Conservation (phyloP, 2,329 filamentous ascomycete genomes). For the Monilinia fructicola region DNA sequence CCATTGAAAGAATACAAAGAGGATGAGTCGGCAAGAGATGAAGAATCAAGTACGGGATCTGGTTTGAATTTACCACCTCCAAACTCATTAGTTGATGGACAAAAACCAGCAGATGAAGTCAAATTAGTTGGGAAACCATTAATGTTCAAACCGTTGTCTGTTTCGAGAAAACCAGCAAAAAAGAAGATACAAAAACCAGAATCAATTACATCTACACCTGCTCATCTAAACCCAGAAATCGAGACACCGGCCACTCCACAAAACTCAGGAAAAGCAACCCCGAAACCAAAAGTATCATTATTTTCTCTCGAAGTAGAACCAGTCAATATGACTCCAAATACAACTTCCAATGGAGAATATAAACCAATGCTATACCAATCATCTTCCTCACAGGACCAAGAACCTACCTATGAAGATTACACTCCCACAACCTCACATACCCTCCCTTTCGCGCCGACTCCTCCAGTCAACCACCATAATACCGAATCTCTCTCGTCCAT, state of each 20-base stretch:
- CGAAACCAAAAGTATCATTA: conserved; percentile 66
- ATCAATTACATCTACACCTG: conserved; percentile 28
- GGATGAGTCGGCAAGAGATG: conserved; percentile 30
- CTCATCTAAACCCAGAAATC: conserved; percentile 33
- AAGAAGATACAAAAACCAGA: conserved; percentile 50
- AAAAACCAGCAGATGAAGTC: conserved; percentile 60
- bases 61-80: conserved; percentile 46
- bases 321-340: conserved; percentile 16
- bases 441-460: conserved; percentile 32
- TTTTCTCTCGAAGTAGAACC: conserved; percentile 61
- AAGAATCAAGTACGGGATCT: conserved; percentile 32
- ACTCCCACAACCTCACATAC: conserved; percentile 35
- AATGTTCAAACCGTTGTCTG: conserved; percentile 87
- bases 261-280: conserved; percentile 39
- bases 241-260: conserved; percentile 24
- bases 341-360: conserved; percentile 44
- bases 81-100: conserved; percentile 53
- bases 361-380: conserved; percentile 51
- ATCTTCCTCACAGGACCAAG: conserved; percentile 26
- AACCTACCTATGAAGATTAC: conserved; percentile 38
- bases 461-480: conserved; percentile 33
- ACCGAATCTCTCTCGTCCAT: conserved; percentile 65
- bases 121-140: conserved; percentile 75
- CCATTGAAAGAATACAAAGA: conserved; percentile 31
- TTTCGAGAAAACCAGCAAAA: conserved; percentile 71